A percentile compares a stretch with the other conserved stretches of the same genome.
Evolutionary conservation across 2,329 filamentous ascomycete species (phyloP).

Genomic region (Cladophialophora yegresii): DNA sequence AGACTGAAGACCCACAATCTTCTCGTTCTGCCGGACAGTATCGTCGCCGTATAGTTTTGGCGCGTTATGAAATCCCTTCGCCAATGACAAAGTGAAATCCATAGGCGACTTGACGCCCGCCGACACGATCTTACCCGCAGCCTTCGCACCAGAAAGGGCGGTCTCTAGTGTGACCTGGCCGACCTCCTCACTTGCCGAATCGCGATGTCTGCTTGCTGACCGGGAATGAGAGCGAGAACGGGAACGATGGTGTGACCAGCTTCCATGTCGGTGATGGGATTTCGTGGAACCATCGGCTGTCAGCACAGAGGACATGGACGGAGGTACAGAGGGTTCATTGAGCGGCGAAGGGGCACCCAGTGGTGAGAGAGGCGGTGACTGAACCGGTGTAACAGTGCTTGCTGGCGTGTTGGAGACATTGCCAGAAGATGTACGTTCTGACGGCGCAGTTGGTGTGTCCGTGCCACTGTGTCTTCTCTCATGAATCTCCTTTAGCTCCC

Average conservation of each 20-base stretch:
- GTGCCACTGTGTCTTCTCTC: slow-evolving; percentile 25
- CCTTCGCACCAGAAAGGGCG: slow-evolving; percentile 66
- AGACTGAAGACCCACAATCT: slow-evolving; percentile 74
- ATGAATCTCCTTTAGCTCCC: slow-evolving; percentile 35
- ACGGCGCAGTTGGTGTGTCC: slow-evolving; percentile 8
- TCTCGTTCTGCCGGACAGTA: slow-evolving; percentile 74
- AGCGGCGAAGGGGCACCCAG: neutral
- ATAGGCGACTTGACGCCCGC: slow-evolving; percentile 78
- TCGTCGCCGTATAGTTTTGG: slow-evolving; percentile 83
- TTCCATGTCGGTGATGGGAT: slow-evolving; percentile 19
- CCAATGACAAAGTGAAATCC: slow-evolving; percentile 79
- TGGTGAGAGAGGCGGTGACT: neutral
- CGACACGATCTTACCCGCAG: slow-evolving; percentile 70
- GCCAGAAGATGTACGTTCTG: slow-evolving; percentile 13
- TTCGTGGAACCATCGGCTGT: slow-evolving; percentile 24
- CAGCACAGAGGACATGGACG: slow-evolving; percentile 25
- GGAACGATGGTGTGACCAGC: slow-evolving; percentile 31
- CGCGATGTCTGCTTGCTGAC: slow-evolving; percentile 13
- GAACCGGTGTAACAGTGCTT: slow-evolving; percentile 1
- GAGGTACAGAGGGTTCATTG: slow-evolving; percentile 12
- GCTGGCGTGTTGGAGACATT: slow-evolving; percentile 10
- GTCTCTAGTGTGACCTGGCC: slow-evolving; percentile 55
- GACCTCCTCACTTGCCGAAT: slow-evolving; percentile 35
- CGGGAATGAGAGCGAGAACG: slow-evolving; percentile 32
- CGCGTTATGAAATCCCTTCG: slow-evolving; percentile 85